Conservation (phyloP, 345 rosid species). For the Moringa oleifera region DNA sequence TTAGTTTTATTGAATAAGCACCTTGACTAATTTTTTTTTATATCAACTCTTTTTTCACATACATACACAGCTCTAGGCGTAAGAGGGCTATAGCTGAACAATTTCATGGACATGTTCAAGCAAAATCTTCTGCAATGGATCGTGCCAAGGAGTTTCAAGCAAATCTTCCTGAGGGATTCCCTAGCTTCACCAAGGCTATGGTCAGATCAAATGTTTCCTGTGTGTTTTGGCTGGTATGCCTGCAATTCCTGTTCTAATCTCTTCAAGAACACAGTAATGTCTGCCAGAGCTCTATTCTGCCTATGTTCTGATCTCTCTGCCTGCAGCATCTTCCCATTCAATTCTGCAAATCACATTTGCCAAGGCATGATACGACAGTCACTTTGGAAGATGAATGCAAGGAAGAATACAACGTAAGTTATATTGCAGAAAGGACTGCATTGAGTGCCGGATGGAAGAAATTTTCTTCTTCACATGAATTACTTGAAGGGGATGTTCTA, state of each 20-base stretch:
- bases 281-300: no score
- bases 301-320: not conserved
- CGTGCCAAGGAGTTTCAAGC: constrained; percentile 36
- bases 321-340: constrained; percentile 11
- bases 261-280: constrained; percentile 5
- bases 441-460: constrained; percentile 30
- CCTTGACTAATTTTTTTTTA: not conserved
- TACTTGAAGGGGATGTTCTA: constrained; percentile 40
- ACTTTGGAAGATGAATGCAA: constrained; percentile 20
- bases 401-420: constrained; percentile 20
- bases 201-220: constrained; percentile 37
- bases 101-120: constrained; percentile 15
- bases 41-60: not conserved
- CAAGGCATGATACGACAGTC: constrained; percentile 17
- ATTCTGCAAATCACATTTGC: constrained; percentile 16
- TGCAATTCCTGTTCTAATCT: not conserved
- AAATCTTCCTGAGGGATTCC: constrained; percentile 23
- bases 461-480: not conserved
- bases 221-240: constrained; percentile 44
- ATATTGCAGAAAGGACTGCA: constrained; percentile 40
- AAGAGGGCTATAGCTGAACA: constrained; percentile 30
- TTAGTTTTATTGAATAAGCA: no score
- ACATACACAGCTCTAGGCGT: constrained; percentile 19
- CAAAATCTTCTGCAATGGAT: constrained; percentile 26
- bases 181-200: constrained; percentile 40